Conservation (phyloP, 352 stramenopile genomes). For the Phytophthora capsici region DNA sequence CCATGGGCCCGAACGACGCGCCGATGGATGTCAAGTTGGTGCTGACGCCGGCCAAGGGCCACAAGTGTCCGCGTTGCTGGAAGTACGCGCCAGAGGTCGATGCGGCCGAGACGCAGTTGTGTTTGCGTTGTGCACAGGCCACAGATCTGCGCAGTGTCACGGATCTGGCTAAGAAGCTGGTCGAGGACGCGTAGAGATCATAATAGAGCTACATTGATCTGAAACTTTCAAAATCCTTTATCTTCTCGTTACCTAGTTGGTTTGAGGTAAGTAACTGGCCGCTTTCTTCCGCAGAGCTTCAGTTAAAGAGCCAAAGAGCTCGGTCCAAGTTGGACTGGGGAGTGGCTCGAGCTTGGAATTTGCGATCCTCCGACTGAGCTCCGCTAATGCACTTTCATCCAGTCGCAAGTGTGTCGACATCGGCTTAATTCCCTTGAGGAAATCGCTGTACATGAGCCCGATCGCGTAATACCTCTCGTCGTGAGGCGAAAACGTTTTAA, state of each 20-base stretch:
- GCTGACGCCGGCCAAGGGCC: slow-evolving; percentile 63
- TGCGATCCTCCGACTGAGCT: background rate
- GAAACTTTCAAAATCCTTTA: too few relatives aligned
- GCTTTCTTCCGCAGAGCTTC: too few relatives aligned
- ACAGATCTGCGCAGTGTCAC: slow-evolving; percentile 54
- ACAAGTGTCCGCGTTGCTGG: slow-evolving; percentile 92
- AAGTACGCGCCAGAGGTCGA: slow-evolving; percentile 79
- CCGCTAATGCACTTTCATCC: background rate
- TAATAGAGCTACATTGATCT: slow-evolving; percentile 4
- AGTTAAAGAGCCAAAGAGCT: too few relatives aligned
- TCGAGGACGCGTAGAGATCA: slow-evolving; percentile 39
- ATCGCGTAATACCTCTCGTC: slow-evolving; percentile 1
- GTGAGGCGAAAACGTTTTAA: background rate
- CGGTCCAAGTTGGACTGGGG: background rate
- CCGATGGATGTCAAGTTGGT: slow-evolving; percentile 61
- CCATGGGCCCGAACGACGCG: slow-evolving; percentile 38
- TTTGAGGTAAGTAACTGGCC: too few relatives aligned
- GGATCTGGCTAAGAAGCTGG: slow-evolving; percentile 53
- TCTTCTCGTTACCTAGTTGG: too few relatives aligned
- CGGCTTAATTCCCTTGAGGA: background rate
- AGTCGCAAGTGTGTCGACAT: background rate
- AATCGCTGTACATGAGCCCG: background rate
- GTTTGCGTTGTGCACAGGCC: slow-evolving; percentile 56
- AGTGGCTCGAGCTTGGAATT: background rate
- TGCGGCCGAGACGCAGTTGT: slow-evolving; percentile 55